Percentiles rank a stretch among this genome's conserved stretches.
phyloP scores from a whole-genome alignment of 768 basidiomycete genomes.

The Leccinum disarticulatum region DNA sequence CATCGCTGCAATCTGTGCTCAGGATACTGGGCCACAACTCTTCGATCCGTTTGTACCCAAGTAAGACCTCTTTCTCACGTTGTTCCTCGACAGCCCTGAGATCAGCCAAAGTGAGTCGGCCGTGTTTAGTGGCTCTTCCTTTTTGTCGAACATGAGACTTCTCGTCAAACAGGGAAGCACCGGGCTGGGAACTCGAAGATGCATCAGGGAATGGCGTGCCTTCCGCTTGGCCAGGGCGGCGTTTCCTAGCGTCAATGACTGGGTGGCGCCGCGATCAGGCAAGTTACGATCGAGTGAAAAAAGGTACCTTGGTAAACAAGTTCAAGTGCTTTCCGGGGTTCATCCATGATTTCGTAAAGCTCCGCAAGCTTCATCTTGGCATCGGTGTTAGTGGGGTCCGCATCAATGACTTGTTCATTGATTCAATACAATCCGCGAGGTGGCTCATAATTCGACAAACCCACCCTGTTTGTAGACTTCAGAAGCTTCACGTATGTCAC shows the following conservation, averaged over 20 bases:
- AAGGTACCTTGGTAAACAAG: slow-evolving; percentile 59
- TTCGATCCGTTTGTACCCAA: slow-evolving; percentile 57
- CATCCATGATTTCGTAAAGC: slow-evolving; percentile 81
- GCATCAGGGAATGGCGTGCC: slow-evolving; percentile 10
- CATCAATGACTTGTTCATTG: slow-evolving; percentile 56
- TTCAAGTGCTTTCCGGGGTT: slow-evolving; percentile 78
- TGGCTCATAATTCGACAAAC: slow-evolving; percentile 14
- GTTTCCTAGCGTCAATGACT: slow-evolving; percentile 65
- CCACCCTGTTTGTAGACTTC: slow-evolving; percentile 83
- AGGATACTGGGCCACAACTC: slow-evolving; percentile 63
- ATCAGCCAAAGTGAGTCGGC: slow-evolving; percentile 57
- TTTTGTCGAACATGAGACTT: slow-evolving; percentile 42
- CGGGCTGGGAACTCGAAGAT: slow-evolving; percentile 21
- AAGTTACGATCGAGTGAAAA: no score
- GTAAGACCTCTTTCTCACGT: slow-evolving; percentile 63
- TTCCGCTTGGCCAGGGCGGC: slow-evolving; percentile 36
- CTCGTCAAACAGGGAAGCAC: slow-evolving; percentile 66
- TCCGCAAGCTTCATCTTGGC: slow-evolving; percentile 90
- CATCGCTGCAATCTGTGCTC: slow-evolving; percentile 40
- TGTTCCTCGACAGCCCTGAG: slow-evolving; percentile 61
- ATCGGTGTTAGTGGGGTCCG: slow-evolving; percentile 75
- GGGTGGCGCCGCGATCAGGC: slow-evolving; percentile 41
- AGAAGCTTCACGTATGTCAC: slow-evolving; percentile 72
- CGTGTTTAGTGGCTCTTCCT: slow-evolving; percentile 23
- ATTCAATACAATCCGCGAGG: slow-evolving; percentile 20